Evolutionary conservation across 2,329 filamentous ascomycete genomes (phyloP).

Genomic region (Nothopassalora personata): DNA sequence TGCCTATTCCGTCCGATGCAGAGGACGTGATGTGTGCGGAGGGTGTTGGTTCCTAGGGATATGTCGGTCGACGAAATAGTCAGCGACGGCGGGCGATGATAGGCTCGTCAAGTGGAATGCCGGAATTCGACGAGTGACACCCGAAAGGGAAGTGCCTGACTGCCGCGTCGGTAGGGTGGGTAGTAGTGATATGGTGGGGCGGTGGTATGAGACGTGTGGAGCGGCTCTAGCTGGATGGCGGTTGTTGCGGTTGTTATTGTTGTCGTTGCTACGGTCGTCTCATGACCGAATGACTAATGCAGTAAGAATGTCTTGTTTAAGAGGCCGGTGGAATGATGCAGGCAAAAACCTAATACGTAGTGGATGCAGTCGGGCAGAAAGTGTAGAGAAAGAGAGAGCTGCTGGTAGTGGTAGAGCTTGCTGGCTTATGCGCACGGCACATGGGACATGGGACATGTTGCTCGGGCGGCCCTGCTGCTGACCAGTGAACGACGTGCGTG

Average conservation of each 20-base stretch:
- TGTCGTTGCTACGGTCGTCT: slow-evolving; percentile 2
- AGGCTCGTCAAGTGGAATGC: slow-evolving; percentile 11
- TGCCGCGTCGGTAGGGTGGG: background rate
- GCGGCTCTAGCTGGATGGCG: background rate
- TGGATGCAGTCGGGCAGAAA: background rate
- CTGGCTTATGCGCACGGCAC: background rate
- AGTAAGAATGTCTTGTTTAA: background rate
- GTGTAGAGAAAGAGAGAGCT: background rate
- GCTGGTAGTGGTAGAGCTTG: background rate
- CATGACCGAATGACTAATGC: slow-evolving; percentile 3
- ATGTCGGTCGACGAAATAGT: slow-evolving; percentile 18
- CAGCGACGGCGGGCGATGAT: slow-evolving; percentile 2
- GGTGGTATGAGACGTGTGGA: background rate
- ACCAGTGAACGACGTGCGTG: background rate
- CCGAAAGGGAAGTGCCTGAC: slow-evolving; percentile 10
- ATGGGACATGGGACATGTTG: background rate
- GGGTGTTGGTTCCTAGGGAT: slow-evolving; percentile 17
- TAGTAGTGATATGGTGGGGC: background rate
- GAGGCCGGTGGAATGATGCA: background rate
- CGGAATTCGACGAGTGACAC: slow-evolving; percentile 16
- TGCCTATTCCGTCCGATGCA: slow-evolving; percentile 10
- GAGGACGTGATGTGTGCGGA: slow-evolving; percentile 1
- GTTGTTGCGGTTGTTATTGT: background rate
- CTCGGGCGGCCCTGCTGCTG: background rate
- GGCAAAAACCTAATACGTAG: background rate